A percentile compares a stretch with the other conserved stretches of the same genome.
phyloP scores from a whole-genome alignment of 75 land plant species.

The Picea glauca region DNA sequence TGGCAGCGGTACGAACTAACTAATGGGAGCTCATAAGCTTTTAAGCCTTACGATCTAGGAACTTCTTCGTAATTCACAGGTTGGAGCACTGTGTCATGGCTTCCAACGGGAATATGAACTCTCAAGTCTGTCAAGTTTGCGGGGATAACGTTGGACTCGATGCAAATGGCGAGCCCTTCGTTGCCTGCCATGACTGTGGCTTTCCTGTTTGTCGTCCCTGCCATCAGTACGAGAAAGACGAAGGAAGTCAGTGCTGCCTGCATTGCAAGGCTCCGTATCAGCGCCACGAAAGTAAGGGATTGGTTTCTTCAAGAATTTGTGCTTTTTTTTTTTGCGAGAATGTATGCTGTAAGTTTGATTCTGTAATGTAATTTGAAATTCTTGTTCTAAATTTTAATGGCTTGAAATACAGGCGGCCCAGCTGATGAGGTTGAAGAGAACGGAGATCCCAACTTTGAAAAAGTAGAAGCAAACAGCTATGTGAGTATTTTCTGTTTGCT shows the following conservation, averaged over 20 bases:
- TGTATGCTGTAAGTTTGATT: not conserved
- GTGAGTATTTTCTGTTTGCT: not conserved
- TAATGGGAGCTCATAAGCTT: not conserved
- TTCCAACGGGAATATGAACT: not conserved
- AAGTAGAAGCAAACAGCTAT: not conserved
- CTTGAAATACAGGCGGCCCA: not conserved
- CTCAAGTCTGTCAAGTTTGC: conserved; percentile 54
- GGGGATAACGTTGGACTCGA: conserved; percentile 58
- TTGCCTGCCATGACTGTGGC: conserved; percentile 60
- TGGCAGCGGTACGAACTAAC: not conserved
- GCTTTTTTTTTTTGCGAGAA: not conserved
- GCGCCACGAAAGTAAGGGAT: conserved; percentile 54
- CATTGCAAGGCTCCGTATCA: conserved; percentile 70
- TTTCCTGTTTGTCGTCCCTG: conserved; percentile 79
- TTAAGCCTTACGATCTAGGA: not conserved
- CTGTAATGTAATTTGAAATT: not conserved
- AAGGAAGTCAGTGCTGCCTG: conserved; percentile 62
- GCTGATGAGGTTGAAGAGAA: not conserved
- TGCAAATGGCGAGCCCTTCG: conserved; percentile 53
- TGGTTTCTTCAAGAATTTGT: not conserved
- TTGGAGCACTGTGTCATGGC: too few species aligned
- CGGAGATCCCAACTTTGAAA: not conserved
- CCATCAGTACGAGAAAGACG: conserved; percentile 67
- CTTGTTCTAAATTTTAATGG: not conserved
- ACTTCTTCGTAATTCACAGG: too few species aligned